Conservation (phyloP, 2,329 filamentous ascomycete genomes). For the Ceratocystis ficicola region DNA sequence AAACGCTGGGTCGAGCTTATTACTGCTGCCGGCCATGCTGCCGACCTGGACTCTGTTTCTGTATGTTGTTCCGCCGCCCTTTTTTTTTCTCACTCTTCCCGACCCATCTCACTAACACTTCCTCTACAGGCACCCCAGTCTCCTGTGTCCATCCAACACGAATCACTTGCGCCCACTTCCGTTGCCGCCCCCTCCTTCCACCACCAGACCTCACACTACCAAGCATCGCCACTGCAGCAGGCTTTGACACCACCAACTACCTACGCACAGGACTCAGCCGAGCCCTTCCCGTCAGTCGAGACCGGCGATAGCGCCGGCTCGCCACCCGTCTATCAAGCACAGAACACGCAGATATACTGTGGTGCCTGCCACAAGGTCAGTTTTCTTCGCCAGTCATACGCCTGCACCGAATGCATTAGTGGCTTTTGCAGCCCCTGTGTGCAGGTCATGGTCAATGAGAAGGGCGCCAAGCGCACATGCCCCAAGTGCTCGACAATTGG, state of each 20-base stretch:
- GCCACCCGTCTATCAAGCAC: constrained; percentile 61
- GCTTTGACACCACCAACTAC: constrained; percentile 70
- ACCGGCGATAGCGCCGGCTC: constrained; percentile 58
- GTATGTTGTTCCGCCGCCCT: constrained; percentile 41
- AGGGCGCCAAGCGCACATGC: constrained; percentile 64
- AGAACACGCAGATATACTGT: constrained; percentile 81
- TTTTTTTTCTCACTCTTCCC: constrained; percentile 5
- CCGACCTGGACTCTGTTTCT: constrained; percentile 81
- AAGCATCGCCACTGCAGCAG: constrained; percentile 82
- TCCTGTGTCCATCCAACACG: constrained; percentile 50
- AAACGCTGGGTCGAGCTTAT: constrained; percentile 96
- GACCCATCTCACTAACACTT: not conserved
- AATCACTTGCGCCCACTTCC: constrained; percentile 47
- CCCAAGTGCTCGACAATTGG: constrained; percentile 69
- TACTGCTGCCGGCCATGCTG: constrained; percentile 60
- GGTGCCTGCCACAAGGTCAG: constrained; percentile 72
- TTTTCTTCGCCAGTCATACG: constrained; percentile 70
- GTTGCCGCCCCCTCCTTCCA: constrained; percentile 48
- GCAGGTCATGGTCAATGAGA: constrained; percentile 63
- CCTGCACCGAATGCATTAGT: constrained; percentile 92
- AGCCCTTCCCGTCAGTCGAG: constrained; percentile 85
- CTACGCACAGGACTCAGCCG: constrained; percentile 51
- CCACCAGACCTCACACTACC: constrained; percentile 47
- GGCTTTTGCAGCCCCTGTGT: constrained; percentile 84
- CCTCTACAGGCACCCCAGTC: constrained; percentile 47